A percentile compares a stretch with the other conserved stretches of the same genome.
Conservation (phyloP, 441 rosid genomes). For the Populus hybrid region DNA sequence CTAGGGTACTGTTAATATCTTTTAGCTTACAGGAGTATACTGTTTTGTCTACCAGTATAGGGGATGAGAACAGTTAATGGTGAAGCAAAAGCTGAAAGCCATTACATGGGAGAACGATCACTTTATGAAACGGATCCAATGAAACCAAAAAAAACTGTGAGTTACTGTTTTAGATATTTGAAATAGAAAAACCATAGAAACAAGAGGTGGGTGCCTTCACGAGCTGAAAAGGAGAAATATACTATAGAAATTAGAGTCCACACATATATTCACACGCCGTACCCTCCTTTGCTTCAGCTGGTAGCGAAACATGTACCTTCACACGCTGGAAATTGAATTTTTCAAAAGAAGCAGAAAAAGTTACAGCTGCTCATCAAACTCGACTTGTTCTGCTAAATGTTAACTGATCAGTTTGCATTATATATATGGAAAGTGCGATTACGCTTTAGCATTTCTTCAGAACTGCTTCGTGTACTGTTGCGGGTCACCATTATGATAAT, state of each 20-base stretch:
- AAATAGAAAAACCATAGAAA: neutral
- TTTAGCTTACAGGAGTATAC: constrained; percentile 19
- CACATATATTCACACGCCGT: neutral
- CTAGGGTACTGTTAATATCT: constrained; percentile 14
- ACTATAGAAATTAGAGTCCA: neutral
- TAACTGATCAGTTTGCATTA: too few relatives aligned
- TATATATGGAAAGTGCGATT: neutral
- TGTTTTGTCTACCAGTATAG: constrained; percentile 20
- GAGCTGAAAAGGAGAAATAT: neutral
- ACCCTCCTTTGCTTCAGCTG: neutral
- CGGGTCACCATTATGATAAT: neutral
- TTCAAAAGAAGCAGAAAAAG: too few relatives aligned
- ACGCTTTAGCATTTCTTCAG: neutral
- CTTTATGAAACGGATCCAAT: constrained; percentile 31
- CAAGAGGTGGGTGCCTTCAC: constrained; percentile 7
- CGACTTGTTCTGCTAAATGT: neutral
- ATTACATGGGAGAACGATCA: constrained; percentile 23
- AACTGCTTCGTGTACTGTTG: too few relatives aligned
- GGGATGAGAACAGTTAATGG: constrained; percentile 19
- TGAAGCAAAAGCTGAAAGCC: constrained; percentile 26
- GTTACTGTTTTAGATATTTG: constrained; percentile 18
- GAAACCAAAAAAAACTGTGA: constrained; percentile 10
- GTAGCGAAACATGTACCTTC: neutral
- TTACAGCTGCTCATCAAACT: neutral
- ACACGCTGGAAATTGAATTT: too few relatives aligned